Evolutionary conservation across 2,329 filamentous ascomycete species (phyloP).

Genomic region (Verticillium nubilum): DNA sequence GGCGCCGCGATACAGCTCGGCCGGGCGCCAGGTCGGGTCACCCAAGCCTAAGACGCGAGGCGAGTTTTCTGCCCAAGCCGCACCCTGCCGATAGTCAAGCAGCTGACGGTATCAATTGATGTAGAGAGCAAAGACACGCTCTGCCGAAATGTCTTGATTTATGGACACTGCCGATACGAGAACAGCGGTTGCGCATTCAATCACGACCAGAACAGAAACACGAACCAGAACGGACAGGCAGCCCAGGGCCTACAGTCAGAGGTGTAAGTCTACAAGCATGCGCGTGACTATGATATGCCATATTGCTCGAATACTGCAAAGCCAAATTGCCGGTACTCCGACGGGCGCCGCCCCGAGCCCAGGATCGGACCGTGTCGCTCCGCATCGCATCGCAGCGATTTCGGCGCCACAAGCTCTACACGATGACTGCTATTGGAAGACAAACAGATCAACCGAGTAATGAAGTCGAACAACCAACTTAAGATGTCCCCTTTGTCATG

Average conservation of each 20-base stretch:
- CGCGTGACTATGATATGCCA: neutral
- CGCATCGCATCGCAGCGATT: too few relatives aligned
- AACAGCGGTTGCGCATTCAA: constrained; percentile 89
- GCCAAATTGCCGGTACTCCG: neutral
- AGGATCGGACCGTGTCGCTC: too few relatives aligned
- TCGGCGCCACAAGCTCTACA: too few relatives aligned
- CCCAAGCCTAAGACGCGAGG: constrained; percentile 52
- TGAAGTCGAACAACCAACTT: too few relatives aligned
- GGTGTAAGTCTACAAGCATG: constrained; percentile 35
- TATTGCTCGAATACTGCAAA: neutral
- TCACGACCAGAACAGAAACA: constrained; percentile 66
- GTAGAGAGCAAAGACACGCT: constrained; percentile 81
- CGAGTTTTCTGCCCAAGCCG: constrained; percentile 23
- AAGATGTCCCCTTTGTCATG: too few relatives aligned
- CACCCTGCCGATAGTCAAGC: neutral
- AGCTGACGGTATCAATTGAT: constrained; percentile 11
- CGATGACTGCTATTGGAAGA: too few relatives aligned
- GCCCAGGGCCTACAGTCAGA: constrained; percentile 34
- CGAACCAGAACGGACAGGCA: constrained; percentile 12
- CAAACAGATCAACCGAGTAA: too few relatives aligned
- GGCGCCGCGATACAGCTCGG: constrained; percentile 37
- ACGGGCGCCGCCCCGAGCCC: neutral
- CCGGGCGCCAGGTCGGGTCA: constrained; percentile 48
- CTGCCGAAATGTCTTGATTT: constrained; percentile 89
- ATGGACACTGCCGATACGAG: constrained; percentile 88